Percentiles rank a stretch among this genome's conserved stretches.
Conservation (phyloP, 2,329 filamentous ascomycete species). For the Ascochyta fabae region DNA sequence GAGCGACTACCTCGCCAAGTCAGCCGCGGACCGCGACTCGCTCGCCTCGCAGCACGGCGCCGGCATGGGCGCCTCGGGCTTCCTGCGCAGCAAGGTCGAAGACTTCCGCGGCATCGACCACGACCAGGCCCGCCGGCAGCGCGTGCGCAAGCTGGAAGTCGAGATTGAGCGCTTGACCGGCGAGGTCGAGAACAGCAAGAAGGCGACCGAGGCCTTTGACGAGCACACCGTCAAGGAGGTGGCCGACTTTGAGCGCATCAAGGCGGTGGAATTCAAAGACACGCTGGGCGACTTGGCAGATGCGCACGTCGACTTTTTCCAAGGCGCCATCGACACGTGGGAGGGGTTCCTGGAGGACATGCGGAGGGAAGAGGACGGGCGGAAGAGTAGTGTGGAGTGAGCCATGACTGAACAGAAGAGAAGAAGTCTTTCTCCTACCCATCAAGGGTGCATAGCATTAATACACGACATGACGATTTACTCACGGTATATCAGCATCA, state of each 20-base stretch:
- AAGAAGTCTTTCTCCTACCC: too few relatives aligned
- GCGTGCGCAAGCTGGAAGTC: constrained; percentile 87
- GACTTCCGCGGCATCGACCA: constrained; percentile 97
- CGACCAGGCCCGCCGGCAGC: constrained; percentile 85
- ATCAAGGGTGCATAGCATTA: too few relatives aligned
- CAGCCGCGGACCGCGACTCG: constrained; percentile 82
- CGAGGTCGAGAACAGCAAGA: constrained; percentile 84
- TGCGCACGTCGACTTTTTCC: constrained; percentile 87
- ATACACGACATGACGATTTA: neutral
- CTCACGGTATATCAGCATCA: constrained; percentile 46
- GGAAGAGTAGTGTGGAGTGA: constrained; percentile 27
- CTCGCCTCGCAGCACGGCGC: constrained; percentile 71
- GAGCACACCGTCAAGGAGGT: constrained; percentile 95
- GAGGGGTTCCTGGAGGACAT: constrained; percentile 88
- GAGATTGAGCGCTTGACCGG: constrained; percentile 89
- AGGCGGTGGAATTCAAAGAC: constrained; percentile 87
- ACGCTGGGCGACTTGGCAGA: constrained; percentile 84
- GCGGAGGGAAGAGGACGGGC: constrained; percentile 67
- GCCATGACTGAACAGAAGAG: too few relatives aligned
- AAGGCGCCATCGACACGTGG: constrained; percentile 80
- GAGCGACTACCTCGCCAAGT: constrained; percentile 93
- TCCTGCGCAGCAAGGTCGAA: constrained; percentile 92
- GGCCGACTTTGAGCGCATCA: constrained; percentile 94
- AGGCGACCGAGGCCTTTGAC: constrained; percentile 89
- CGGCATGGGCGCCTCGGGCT: constrained; percentile 77